Percentiles rank a stretch among this genome's conserved stretches.
Conservation (phyloP, 2,329 filamentous ascomycete species). For the Paramyrothecium roridum region DNA sequence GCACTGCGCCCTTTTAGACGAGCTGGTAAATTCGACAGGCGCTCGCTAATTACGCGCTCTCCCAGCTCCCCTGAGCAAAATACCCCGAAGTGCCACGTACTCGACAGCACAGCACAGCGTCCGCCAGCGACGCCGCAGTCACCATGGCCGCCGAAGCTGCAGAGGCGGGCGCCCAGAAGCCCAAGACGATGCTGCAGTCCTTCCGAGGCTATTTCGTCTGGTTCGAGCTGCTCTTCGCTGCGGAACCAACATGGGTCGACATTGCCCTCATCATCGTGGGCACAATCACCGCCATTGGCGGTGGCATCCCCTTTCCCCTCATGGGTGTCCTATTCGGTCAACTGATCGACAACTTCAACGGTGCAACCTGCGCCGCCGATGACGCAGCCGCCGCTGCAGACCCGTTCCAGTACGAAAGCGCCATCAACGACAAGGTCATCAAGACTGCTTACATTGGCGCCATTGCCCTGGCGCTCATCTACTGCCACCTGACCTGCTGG, state of each 20-base stretch:
- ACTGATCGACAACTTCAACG: slow-evolving; percentile 59
- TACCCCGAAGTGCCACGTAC: background rate
- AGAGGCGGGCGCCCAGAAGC: background rate
- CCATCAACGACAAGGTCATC: slow-evolving; percentile 56
- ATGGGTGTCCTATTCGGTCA: slow-evolving; percentile 63
- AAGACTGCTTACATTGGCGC: slow-evolving; percentile 62
- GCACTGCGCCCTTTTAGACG: background rate
- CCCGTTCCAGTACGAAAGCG: slow-evolving; percentile 29
- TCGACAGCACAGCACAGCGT: background rate
- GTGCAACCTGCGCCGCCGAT: slow-evolving; percentile 46
- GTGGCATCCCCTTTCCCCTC: slow-evolving; percentile 61
- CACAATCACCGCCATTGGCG: slow-evolving; percentile 45
- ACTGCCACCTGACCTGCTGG: slow-evolving; percentile 62
- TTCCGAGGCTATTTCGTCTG: background rate
- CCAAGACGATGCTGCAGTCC: background rate
- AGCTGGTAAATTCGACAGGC: background rate
- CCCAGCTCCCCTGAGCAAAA: background rate
- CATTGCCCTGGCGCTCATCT: slow-evolving; percentile 61
- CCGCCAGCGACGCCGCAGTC: background rate
- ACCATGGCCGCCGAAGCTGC: background rate
- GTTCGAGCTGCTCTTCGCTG: slow-evolving; percentile 36
- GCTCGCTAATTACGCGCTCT: background rate
- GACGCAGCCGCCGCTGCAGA: slow-evolving; percentile 6
- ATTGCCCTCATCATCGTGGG: slow-evolving; percentile 38
- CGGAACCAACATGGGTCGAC: slow-evolving; percentile 40